Conservation (phyloP, 2,329 filamentous ascomycete genomes). For the Aspergillus sp. region DNA sequence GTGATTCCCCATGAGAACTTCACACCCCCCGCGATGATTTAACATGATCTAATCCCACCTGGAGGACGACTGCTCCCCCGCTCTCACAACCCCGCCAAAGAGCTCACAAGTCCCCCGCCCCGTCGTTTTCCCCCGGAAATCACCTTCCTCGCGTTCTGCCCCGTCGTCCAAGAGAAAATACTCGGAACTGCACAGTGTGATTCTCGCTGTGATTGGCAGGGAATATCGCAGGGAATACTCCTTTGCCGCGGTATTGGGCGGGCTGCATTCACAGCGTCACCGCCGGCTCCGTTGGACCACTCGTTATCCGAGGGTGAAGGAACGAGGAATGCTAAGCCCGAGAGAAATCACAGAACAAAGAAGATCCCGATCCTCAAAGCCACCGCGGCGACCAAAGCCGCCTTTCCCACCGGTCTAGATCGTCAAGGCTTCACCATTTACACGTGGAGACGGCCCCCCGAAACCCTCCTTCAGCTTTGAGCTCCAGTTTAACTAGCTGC, state of each 20-base stretch:
- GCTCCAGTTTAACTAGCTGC: background rate
- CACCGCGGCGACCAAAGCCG: background rate
- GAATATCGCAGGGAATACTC: background rate
- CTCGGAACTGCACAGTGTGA: background rate
- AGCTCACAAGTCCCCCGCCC: background rate
- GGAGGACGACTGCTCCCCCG: background rate
- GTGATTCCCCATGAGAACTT: background rate
- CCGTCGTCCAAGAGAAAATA: background rate
- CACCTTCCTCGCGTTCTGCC: background rate
- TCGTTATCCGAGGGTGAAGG: background rate
- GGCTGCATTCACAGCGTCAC: background rate
- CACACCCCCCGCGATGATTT: slow-evolving; percentile 1
- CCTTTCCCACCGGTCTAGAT: slow-evolving; percentile 7
- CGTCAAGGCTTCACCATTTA: background rate
- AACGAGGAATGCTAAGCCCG: background rate
- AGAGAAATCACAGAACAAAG: background rate
- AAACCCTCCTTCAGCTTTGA: slow-evolving; percentile 1
- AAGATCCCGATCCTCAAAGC: background rate
- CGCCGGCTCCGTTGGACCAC: background rate
- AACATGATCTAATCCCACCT: background rate
- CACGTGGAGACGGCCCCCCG: background rate
- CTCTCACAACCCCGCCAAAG: background rate
- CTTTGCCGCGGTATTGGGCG: background rate
- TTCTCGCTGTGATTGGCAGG: background rate
- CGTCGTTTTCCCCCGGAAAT: background rate